Evolutionary conservation across 768 basidiomycete genomes (phyloP).

Genomic region (Tricholoma sp.): DNA sequence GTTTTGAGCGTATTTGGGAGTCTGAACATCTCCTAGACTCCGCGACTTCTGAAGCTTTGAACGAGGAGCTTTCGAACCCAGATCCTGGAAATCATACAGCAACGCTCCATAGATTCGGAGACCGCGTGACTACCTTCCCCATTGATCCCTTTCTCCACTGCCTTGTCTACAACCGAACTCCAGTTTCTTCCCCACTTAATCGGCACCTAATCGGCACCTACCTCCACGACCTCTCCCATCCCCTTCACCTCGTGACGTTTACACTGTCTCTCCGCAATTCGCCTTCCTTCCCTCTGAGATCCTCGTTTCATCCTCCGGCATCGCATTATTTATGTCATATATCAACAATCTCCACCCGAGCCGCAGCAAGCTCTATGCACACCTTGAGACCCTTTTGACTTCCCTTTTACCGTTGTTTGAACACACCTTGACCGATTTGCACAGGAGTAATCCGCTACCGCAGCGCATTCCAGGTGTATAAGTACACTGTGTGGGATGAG

Average conservation of each 20-base stretch:
- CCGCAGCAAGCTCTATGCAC: conserved; percentile 23
- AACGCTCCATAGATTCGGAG: conserved; percentile 7
- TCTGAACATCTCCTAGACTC: conserved; percentile 22
- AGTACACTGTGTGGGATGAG: conserved; percentile 42
- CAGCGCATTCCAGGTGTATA: conserved; percentile 39
- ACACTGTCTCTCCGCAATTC: conserved; percentile 35
- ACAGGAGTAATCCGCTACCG: conserved; percentile 39
- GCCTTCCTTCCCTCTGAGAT: conserved; percentile 43
- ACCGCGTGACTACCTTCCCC: conserved; percentile 21
- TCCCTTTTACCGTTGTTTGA: conserved; percentile 46
- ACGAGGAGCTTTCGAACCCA: conserved; percentile 14
- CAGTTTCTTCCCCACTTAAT: conserved; percentile 25
- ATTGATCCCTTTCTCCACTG: conserved; percentile 37
- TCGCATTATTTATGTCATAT: conserved; percentile 36
- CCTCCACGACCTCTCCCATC: conserved; percentile 21
- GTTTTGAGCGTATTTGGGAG: conserved; percentile 54
- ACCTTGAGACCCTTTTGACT: conserved; percentile 28
- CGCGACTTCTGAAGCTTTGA: conserved; percentile 11
- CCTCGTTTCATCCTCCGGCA: conserved; percentile 25
- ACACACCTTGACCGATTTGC: conserved; percentile 46
- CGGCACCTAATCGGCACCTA: conserved; percentile 8
- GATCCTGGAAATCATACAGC: conserved; percentile 10
- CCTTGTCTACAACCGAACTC: conserved; percentile 36
- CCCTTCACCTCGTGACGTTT: conserved; percentile 26
- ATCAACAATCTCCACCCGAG: conserved; percentile 48